Evolutionary conservation across 2,329 filamentous ascomycete species (phyloP).

Genomic region (Knufia petricola): DNA sequence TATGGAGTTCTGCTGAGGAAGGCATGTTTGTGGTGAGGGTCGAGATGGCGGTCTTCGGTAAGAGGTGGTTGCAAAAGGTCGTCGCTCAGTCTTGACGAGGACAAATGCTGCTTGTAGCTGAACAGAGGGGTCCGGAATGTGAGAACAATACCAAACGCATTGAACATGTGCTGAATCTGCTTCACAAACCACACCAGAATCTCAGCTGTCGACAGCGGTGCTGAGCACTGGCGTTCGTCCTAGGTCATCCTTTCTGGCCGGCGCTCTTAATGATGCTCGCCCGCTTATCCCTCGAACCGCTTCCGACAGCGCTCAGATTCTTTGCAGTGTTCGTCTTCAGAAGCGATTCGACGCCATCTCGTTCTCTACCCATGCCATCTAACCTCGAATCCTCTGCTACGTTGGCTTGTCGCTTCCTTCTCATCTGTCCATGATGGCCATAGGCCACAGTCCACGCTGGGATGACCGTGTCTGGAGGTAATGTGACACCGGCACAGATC

Average conservation of each 20-base stretch:
- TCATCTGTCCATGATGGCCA: slow-evolving; percentile 44
- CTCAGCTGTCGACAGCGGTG: too few relatives aligned
- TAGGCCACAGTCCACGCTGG: slow-evolving; percentile 62
- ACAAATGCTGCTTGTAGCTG: too few relatives aligned
- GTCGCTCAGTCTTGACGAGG: neutral
- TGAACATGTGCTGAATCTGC: too few relatives aligned
- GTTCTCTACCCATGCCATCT: slow-evolving; percentile 2
- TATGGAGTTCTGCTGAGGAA: too few relatives aligned
- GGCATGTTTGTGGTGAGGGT: neutral
- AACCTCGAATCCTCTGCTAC: slow-evolving; percentile 5
- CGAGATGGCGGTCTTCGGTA: too few relatives aligned
- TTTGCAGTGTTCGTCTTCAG: slow-evolving; percentile 2
- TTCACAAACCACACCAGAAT: too few relatives aligned
- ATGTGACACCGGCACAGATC: slow-evolving; percentile 53
- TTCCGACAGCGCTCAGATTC: neutral
- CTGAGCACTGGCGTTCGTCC: too few relatives aligned
- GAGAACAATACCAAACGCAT: too few relatives aligned
- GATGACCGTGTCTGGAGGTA: slow-evolving; percentile 41
- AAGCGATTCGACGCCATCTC: neutral
- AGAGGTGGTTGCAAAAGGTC: too few relatives aligned
- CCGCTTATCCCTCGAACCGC: slow-evolving; percentile 1
- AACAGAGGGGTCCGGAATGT: too few relatives aligned
- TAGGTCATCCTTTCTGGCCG: neutral
- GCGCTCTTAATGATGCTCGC: slow-evolving; percentile 2
- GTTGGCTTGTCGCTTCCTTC: slow-evolving; percentile 22